These are phyloP conservation scores for Pestalotiopsis sp. DNA, from an alignment of 2,329 filamentous ascomycete genomes.

Conservation along the genomic window DNA sequence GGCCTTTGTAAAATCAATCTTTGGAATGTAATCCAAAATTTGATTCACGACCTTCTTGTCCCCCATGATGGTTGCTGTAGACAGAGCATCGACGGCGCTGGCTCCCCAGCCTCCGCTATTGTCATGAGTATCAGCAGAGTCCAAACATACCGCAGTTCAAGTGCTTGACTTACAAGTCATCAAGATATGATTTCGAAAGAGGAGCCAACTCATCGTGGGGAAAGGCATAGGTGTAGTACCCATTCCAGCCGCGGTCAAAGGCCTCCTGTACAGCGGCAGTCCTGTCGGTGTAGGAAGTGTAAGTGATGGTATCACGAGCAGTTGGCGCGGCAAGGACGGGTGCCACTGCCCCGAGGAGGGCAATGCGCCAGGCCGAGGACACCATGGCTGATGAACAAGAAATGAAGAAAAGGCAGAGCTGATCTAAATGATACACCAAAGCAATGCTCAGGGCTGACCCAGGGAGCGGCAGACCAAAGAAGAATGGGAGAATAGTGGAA, in stretches of 20 bases:
- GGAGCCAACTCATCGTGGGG: constrained; percentile 77
- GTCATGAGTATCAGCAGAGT: constrained; percentile 18
- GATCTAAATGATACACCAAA: background rate
- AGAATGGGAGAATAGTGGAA: background rate
- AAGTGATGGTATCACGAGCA: constrained; percentile 10
- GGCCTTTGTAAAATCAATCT: constrained; percentile 70
- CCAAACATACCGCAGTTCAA: background rate
- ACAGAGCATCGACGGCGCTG: constrained; percentile 78
- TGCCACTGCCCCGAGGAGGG: constrained; percentile 2
- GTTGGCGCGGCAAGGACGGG: constrained; percentile 1
- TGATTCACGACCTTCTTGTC: constrained; percentile 66
- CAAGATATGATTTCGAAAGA: constrained; percentile 61
- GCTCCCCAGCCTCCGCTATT: constrained; percentile 81
- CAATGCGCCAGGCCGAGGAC: constrained; percentile 8
- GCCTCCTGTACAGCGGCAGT: constrained; percentile 66
- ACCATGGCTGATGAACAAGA: constrained; percentile 7
- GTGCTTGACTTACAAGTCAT: constrained; percentile 63
- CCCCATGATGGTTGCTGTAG: constrained; percentile 78
- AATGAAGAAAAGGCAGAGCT: background rate
- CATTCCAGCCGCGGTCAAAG: constrained; percentile 72
- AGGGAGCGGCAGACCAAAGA: background rate
- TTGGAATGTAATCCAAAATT: constrained; percentile 71
- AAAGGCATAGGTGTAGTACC: constrained; percentile 74
- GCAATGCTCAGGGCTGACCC: background rate
- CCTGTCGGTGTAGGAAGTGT: constrained; percentile 39